Percentiles rank a stretch among this genome's conserved stretches.
Evolutionary conservation across 164 flowering plant species (phyloP).

Genomic region (Kingdonia uniflora): DNA sequence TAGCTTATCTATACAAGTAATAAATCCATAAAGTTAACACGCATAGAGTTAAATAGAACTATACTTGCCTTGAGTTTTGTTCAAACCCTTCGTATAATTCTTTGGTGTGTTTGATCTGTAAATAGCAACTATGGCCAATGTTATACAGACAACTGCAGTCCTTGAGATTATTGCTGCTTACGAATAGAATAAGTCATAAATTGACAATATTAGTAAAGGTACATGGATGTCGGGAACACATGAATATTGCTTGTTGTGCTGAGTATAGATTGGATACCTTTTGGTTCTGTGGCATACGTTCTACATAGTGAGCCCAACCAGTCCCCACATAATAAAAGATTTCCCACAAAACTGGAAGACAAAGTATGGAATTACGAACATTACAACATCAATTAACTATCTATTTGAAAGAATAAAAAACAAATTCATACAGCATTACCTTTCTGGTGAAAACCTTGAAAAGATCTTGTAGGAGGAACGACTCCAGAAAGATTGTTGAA

Average conservation of each 20-base stretch:
- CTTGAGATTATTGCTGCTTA: conserved; percentile 46
- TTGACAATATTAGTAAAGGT: no score
- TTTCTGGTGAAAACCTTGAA: conserved; percentile 58
- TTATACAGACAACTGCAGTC: conserved; percentile 48
- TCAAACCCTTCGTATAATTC: conserved; percentile 25
- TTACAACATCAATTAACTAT: background rate
- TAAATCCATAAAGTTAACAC: background rate
- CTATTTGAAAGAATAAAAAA: background rate
- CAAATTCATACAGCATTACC: conserved; percentile 26
- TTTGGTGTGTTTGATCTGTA: conserved; percentile 52
- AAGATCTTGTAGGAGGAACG: conserved; percentile 47
- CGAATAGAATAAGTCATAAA: background rate
- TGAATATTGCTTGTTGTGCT: no score
- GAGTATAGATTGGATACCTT: conserved; percentile 39
- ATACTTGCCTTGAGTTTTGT: conserved; percentile 38
- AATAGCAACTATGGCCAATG: conserved; percentile 45
- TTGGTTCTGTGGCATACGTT: conserved; percentile 31
- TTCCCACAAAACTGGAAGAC: conserved; percentile 59
- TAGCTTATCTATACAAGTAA: background rate
- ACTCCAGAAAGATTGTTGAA: conserved; percentile 76
- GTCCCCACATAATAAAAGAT: conserved; percentile 68
- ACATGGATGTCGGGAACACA: no score
- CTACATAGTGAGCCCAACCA: conserved; percentile 71
- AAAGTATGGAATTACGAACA: background rate
- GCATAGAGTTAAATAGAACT: background rate